Evolutionary conservation across 257 asterid species (phyloP), one percentile per base, ranked within the genome.

Genomic region (Petrea volubilis): DNA sequence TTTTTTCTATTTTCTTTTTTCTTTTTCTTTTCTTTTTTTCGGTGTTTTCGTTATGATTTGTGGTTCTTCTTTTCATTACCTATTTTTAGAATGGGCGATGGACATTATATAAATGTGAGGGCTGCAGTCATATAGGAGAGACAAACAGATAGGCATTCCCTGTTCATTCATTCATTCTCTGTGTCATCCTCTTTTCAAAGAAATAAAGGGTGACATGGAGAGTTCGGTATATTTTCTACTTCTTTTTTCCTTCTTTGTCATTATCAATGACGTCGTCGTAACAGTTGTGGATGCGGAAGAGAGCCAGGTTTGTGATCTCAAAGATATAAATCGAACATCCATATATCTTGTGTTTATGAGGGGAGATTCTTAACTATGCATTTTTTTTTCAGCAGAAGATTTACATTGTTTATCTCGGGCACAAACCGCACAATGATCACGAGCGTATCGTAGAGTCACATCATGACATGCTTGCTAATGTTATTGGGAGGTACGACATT

Each of bases 331-430:
- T 13, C n/a, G 53, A 61, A 20, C 12, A 43, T 24, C 12, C n/a
- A n/a, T n/a, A 2, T 13, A 23, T 18, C 25, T 17, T 8, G 5
- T 13, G 13, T 25, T 25, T 4, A 29, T 23, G 15, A 43, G 12
- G 8, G 24, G n/a, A n/a, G 34, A 64, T 25, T 21, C 28, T 64
- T 44, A 21, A 25, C 43, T 44, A 15, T 64, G 17, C 27, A n/a
- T n/a, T 43, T 13, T 13, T 15, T 46, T 64, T 52, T 31, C 7
- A 31, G 38, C 38, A n/a, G 40, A 72, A 61, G 68, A 18, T 76
- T 62, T 56, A 76, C 77, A 44, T 70, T 2, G 61, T 55, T 8
- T 76, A 76, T 50, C 70, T 70, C 10, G 80, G 80, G 13, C 38
- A 55, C 3, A 76, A 57, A 38, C 49, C 61, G 13, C 76, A 70